Base-by-base conservation (phyloP, 768 basidiomycete species). In the Termitomyces sp. region DNA sequence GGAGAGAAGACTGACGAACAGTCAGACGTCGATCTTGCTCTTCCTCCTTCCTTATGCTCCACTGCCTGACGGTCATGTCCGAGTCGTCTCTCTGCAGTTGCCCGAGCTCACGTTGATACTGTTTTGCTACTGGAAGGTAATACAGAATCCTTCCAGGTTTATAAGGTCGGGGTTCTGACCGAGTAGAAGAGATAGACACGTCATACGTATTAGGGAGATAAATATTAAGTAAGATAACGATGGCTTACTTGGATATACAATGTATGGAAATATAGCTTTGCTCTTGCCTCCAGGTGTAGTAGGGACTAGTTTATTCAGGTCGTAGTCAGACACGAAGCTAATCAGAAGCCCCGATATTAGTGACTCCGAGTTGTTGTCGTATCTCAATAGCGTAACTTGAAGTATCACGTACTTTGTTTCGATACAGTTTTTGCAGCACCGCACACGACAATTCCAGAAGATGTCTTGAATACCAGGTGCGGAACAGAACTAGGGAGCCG, bases 191-290 rank as follows among this genome's bases (percentile, higher is more conserved):
- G 48, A 11, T 7, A 39, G 22, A 22, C 20, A 22, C 11, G 16
- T 58, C 39, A 51, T 24, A 9, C 24, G 28, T 7, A n/a, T 36
- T 48, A 13, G 55, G 32, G 24, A 38, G n/a, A 39, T 36, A 32
- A 49, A 44, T 24, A 50, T 44, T 58, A 48, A 58, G 32, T 50
- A 51, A 42, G 40, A 36, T 56, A 63, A 48, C 18, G 5, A 32
- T 15, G 51, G 56, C 71, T 63, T 63, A 70, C 70, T 63, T 46
- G 69, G 65, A 33, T 69, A 65, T 3, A 70, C 60, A 36, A 68
- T 66, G 51, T 67, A 73, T 45, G 71, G 73, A 63, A 76, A 76
- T 51, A 76, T 70, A 2, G 71, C 58, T 39, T 69, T 71, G 40
- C 60, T 70, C 57, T 67, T 70, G 49, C 69, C 62, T 48, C 56